phyloP scores from a whole-genome alignment of 352 stramenopile species.

The Globisporangium ultimum region DNA sequence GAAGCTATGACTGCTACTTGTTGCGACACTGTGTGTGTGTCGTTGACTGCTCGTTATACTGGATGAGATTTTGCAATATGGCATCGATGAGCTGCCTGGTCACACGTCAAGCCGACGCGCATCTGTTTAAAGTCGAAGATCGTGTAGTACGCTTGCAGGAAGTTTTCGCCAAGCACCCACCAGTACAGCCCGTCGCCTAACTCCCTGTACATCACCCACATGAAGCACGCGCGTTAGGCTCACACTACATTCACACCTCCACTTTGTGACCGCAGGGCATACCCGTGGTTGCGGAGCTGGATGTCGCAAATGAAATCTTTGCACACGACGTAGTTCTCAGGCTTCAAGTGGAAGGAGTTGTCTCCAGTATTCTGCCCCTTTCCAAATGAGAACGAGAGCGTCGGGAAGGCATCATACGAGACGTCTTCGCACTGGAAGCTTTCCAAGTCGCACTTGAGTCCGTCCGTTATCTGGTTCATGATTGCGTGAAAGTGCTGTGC shows the following conservation, averaged over 20 bases:
- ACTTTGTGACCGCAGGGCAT: no score
- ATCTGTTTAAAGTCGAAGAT: constrained; percentile 47
- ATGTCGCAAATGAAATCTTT: constrained; percentile 29
- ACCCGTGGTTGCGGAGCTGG: constrained; percentile 42
- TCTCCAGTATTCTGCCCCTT: neutral
- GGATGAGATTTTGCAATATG: neutral
- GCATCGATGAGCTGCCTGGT: constrained; percentile 15
- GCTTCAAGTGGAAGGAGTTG: constrained; percentile 42
- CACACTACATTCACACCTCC: no score
- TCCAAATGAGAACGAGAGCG: constrained; percentile 45
- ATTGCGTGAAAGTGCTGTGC: constrained; percentile 36
- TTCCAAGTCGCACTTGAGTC: constrained; percentile 25
- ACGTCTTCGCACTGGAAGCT: constrained; percentile 23
- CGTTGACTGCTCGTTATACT: no score
- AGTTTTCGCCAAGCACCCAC: constrained; percentile 64
- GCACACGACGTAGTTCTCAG: constrained; percentile 42
- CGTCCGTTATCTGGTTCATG: constrained; percentile 28
- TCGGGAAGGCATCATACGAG: constrained; percentile 32
- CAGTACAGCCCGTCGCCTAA: constrained; percentile 39
- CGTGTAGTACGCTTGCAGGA: constrained; percentile 62
- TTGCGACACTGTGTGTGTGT: no score
- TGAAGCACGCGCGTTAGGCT: neutral
- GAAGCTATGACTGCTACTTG: no score
- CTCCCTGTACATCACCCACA: constrained; percentile 12
- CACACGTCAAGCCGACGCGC: constrained; percentile 50